Evolutionary conservation across 805 yeast species (phyloP).

Genomic region (Wickerhamomyces chambardii): DNA sequence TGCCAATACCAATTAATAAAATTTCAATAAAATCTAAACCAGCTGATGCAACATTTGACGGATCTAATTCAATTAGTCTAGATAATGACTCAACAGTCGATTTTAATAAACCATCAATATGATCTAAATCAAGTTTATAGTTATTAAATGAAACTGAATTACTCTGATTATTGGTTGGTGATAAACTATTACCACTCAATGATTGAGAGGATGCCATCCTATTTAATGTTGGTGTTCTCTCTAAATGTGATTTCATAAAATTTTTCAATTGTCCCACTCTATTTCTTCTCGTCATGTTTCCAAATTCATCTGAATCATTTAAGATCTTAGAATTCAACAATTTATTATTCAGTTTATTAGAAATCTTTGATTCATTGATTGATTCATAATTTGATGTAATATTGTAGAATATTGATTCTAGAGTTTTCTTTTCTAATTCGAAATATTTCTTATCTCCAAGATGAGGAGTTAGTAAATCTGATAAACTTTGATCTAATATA

Average conservation of each 20-base stretch:
- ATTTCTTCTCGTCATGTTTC: constrained; percentile 20
- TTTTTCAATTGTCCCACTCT: constrained; percentile 43
- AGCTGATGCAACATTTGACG: constrained; percentile 50
- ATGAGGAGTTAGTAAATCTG: constrained; percentile 68
- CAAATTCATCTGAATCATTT: constrained; percentile 15
- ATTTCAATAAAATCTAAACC: constrained; percentile 61
- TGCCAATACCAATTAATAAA: constrained; percentile 60
- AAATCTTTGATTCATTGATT: constrained; percentile 21
- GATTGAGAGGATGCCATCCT: constrained; percentile 13
- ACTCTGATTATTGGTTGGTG: too few relatives aligned
- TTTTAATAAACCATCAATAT: constrained; percentile 56
- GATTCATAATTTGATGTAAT: constrained; percentile 22
- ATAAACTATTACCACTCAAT: too few relatives aligned
- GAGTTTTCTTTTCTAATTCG: constrained; percentile 56
- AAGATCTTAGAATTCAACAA: constrained; percentile 1
- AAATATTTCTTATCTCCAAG: constrained; percentile 62
- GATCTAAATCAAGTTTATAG: constrained; percentile 24
- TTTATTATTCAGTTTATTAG: constrained; percentile 18
- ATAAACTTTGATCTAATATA: constrained; percentile 61
- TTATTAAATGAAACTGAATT: constrained; percentile 2
- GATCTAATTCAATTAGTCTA: constrained; percentile 65
- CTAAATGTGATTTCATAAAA: constrained; percentile 45
- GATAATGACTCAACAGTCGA: constrained; percentile 72
- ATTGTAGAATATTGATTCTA: constrained; percentile 32
- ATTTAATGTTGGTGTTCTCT: constrained; percentile 28